Evolutionary conservation across 345 rosid genomes (phyloP).

Genomic region (Euphorbia tirucalli): DNA sequence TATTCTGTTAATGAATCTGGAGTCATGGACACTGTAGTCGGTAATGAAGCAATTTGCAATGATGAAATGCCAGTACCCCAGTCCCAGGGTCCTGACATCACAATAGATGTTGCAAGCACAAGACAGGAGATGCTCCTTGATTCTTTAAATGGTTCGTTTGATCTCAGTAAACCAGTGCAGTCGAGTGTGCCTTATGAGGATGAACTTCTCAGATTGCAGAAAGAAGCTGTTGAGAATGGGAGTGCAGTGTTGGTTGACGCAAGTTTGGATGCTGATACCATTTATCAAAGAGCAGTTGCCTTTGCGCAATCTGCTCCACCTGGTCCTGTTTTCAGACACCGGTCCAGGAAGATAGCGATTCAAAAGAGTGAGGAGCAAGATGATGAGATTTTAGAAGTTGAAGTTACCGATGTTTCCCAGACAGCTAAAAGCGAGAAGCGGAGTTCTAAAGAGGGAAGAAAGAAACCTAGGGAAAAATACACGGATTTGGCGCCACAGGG

Average conservation of each 20-base stretch:
- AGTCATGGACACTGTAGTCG: conserved; percentile 15
- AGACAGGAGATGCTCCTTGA: conserved; percentile 11
- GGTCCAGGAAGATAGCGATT: conserved; percentile 31
- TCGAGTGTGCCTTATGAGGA: conserved; percentile 27
- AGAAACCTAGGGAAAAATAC: conserved; percentile 26
- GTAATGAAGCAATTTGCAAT: conserved; percentile 16
- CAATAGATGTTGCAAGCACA: conserved; percentile 9
- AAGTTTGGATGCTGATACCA: conserved; percentile 55
- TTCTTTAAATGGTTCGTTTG: conserved; percentile 31
- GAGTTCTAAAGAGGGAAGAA: conserved; percentile 19
- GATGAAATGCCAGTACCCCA: conserved; percentile 19
- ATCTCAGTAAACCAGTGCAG: conserved; percentile 16
- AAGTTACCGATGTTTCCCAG: conserved; percentile 25
- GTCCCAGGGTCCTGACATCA: conserved; percentile 9
- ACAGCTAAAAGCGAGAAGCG: conserved; percentile 21
- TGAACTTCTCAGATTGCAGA: conserved; percentile 47
- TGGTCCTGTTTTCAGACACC: conserved; percentile 54
- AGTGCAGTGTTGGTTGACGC: conserved; percentile 51
- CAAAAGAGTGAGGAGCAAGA: conserved; percentile 41
- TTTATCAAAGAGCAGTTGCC: conserved; percentile 53
- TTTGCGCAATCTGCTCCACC: conserved; percentile 56
- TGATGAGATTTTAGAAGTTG: conserved; percentile 21
- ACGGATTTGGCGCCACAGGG: conserved; percentile 47
- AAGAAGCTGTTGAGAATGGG: conserved; percentile 72
- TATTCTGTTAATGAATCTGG: conserved; percentile 22